A percentile compares a stretch with the other conserved stretches of the same genome.
Conservation (phyloP, 2,329 filamentous ascomycete genomes). For the Pseudodiploospora longispora region DNA sequence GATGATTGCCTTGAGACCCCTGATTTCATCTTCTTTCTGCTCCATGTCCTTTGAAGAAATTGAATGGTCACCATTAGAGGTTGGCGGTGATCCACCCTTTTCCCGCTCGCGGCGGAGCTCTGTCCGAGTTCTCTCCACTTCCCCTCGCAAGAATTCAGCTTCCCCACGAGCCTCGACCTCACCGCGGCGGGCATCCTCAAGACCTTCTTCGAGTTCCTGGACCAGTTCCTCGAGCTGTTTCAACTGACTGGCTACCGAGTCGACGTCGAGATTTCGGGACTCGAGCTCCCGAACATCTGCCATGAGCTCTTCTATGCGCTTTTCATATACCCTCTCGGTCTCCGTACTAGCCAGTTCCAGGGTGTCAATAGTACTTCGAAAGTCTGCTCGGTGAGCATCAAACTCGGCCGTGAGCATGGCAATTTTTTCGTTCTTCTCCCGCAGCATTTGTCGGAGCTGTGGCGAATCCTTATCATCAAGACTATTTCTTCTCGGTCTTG, state of each 20-base stretch:
- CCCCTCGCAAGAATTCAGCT: slow-evolving; percentile 88
- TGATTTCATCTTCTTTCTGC: slow-evolving; percentile 94
- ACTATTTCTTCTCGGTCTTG: slow-evolving; percentile 34
- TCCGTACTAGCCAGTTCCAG: slow-evolving; percentile 92
- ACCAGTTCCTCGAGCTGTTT: slow-evolving; percentile 95
- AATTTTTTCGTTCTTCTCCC: slow-evolving; percentile 97
- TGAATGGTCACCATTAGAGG: slow-evolving; percentile 32
- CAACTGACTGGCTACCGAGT: slow-evolving; percentile 80
- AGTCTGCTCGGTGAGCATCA: slow-evolving; percentile 88
- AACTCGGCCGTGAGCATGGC: slow-evolving; percentile 89
- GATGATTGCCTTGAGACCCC: slow-evolving; percentile 94
- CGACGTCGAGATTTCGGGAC: slow-evolving; percentile 78
- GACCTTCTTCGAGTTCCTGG: slow-evolving; percentile 89
- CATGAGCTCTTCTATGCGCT: slow-evolving; percentile 78
- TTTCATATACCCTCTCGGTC: slow-evolving; percentile 92
- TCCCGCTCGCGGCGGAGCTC: slow-evolving; percentile 85
- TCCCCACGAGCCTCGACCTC: slow-evolving; percentile 94
- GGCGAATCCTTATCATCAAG: slow-evolving; percentile 63
- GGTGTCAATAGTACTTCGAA: slow-evolving; percentile 93
- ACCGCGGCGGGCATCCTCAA: slow-evolving; percentile 88
- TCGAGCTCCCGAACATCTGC: slow-evolving; percentile 76
- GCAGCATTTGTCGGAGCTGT: slow-evolving; percentile 72
- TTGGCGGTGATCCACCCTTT: slow-evolving; percentile 47
- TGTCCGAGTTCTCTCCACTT: slow-evolving; percentile 83
- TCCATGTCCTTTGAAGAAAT: slow-evolving; percentile 67